Base-by-base conservation (phyloP, 192 early-diverging fungal species). In the Geranomyces variabilis region DNA sequence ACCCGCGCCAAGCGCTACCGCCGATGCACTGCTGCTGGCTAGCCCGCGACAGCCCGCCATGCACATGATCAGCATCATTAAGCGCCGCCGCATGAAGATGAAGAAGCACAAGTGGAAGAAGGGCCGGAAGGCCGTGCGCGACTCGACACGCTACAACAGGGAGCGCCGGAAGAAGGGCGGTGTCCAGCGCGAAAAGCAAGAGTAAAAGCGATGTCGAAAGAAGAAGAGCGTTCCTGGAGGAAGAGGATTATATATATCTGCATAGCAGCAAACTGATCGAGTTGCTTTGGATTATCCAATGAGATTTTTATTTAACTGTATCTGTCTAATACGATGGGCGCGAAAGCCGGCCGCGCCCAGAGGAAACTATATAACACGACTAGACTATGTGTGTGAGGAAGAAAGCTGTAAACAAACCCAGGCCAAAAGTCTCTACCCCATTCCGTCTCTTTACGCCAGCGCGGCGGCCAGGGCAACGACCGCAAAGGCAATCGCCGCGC, bases 81-180 rank as follows among this genome's bases (percentile, higher is more conserved):
- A 93, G 79, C 91, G 91, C 75, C 87, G 93, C 60, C 90, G 83
- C 72, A 89, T 90, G 80, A 94, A 94, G 89, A 94, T 96, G 94
- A 95, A 95, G 75, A 97, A 96, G 82, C 94, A 97, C 85, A 97
- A 97, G 82, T 91, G 91, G 77, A 92, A 91, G 79, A 97, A 97
- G 77, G 75, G 90, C 60, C 84, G 91, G 14, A 70, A 67, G 57
- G 61, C 7, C 17, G 69, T 84, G 43, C 33, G 77, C 21, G 58
- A 78, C 62, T 77, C 75, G 33, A 75, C 72, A 14, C 49, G 79
- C 26, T 84, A 84, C 73, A 84, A 84, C 59, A 76, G 69, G 55
- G 79, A 80, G 65, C 59, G 62, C 66, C 75, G 45, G 53, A 79
- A 78, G 66, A 79, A 77, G 69, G 46, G 69, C 24, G 79, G 82